phyloP scores from a whole-genome alignment of 2,329 filamentous ascomycete genomes.

The Penicillium sp. region DNA sequence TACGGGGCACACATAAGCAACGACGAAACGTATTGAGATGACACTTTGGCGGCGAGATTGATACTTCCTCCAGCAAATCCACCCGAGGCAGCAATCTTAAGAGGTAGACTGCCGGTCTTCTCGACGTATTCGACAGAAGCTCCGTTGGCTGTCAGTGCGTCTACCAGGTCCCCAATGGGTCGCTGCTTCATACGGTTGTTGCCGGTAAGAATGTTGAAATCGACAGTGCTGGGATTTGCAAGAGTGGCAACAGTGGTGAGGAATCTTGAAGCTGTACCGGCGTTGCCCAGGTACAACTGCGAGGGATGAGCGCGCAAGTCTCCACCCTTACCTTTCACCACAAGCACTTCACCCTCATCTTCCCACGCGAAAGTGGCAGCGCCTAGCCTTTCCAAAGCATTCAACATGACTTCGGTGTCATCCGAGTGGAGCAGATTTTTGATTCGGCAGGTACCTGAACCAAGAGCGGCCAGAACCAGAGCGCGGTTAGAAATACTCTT shows the following conservation, averaged over 20 bases:
- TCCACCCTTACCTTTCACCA: constrained; percentile 90
- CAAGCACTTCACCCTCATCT: constrained; percentile 86
- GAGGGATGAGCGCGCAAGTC: constrained; percentile 75
- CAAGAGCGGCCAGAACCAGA: constrained; percentile 89
- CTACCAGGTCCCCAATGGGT: constrained; percentile 90
- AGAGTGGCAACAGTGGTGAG: constrained; percentile 89
- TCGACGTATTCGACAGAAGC: constrained; percentile 87
- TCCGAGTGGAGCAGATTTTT: constrained; percentile 94
- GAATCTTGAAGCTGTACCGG: constrained; percentile 94
- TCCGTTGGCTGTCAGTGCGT: constrained; percentile 85
- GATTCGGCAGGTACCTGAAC: constrained; percentile 82
- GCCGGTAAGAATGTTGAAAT: constrained; percentile 82
- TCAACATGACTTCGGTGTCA: constrained; percentile 96
- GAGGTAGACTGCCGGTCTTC: constrained; percentile 79
- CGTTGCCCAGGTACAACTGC: constrained; percentile 91
- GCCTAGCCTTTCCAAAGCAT: constrained; percentile 81
- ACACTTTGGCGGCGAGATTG: constrained; percentile 90
- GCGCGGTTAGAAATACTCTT: constrained; percentile 98
- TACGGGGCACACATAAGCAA: constrained; percentile 97
- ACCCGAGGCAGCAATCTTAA: constrained; percentile 79
- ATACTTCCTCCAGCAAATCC: constrained; percentile 87
- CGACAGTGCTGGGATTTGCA: constrained; percentile 67
- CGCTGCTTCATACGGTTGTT: constrained; percentile 96
- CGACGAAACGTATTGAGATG: constrained; percentile 98
- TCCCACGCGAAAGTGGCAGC: constrained; percentile 94